phyloP scores from a whole-genome alignment of 257 asterid genomes.

The Sherardia arvensis region DNA sequence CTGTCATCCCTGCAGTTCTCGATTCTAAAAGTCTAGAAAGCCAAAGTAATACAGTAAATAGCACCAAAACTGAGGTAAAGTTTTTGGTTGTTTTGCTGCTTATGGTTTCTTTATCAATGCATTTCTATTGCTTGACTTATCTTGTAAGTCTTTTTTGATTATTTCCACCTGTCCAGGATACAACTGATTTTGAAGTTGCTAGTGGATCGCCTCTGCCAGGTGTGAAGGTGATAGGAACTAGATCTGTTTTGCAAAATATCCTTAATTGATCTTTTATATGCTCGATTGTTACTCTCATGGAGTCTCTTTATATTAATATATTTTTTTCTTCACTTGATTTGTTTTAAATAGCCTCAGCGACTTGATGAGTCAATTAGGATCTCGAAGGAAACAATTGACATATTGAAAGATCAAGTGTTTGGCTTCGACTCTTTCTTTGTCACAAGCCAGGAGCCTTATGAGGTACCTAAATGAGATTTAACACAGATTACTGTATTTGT shows the following conservation, averaged over 20 bases:
- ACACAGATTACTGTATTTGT: not conserved
- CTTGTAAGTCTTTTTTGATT: conserved; percentile 17
- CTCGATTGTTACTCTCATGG: not conserved
- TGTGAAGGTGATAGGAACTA: conserved; percentile 68
- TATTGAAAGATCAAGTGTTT: conserved; percentile 83
- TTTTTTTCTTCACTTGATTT: conserved; percentile 13
- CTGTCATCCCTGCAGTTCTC: conserved; percentile 18
- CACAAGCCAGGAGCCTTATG: conserved; percentile 97
- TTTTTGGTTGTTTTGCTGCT: not conserved
- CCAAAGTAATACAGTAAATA: conserved; percentile 20
- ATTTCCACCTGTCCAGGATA: conserved; percentile 30
- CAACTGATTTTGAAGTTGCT: conserved; percentile 38
- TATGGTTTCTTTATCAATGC: not conserved
- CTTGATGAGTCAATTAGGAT: conserved; percentile 72
- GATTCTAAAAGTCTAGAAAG: conserved; percentile 31
- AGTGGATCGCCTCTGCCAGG: conserved; percentile 98
- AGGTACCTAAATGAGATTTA: conserved; percentile 45
- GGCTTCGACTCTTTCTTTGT: conserved; percentile 93
- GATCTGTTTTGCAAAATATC: conserved; percentile 7
- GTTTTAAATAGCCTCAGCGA: conserved; percentile 46
- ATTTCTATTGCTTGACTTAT: not conserved
- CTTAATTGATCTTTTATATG: conserved; percentile 1
- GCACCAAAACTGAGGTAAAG: conserved; percentile 45
- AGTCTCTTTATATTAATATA: not conserved
- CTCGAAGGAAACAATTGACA: conserved; percentile 74